phyloP scores from a whole-genome alignment of 2,329 filamentous ascomycete species.

The Cryphonectria radicalis region DNA sequence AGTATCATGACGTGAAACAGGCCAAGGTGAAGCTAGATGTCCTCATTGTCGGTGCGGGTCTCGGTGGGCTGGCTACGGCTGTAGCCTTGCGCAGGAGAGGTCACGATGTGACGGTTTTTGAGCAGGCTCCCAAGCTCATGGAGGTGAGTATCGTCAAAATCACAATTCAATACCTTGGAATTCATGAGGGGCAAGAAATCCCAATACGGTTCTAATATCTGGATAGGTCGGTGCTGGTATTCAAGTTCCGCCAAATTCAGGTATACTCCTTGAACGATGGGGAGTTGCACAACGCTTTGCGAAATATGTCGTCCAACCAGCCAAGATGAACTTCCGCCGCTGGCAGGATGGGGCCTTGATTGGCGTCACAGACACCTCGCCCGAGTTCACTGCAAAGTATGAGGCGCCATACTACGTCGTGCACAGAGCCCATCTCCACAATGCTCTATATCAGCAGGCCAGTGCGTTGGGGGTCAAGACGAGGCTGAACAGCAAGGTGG shows the following conservation, averaged over 20 bases:
- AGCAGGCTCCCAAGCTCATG: conserved; percentile 43
- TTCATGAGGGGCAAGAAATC: neutral
- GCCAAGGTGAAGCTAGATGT: conserved; percentile 32
- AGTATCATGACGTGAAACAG: neutral
- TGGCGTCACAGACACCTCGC: conserved; percentile 39
- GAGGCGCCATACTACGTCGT: conserved; percentile 38
- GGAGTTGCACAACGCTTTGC: conserved; percentile 38
- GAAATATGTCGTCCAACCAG: conserved; percentile 37
- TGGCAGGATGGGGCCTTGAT: conserved; percentile 41
- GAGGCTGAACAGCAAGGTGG: conserved; percentile 32
- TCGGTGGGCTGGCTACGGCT: conserved; percentile 47
- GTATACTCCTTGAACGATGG: conserved; percentile 38
- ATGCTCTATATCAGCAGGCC: conserved; percentile 36
- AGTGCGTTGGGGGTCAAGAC: conserved; percentile 36
- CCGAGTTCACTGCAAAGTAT: conserved; percentile 39
- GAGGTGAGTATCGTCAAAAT: conserved; percentile 40
- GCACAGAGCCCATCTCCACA: conserved; percentile 40
- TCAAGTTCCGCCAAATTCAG: conserved; percentile 45
- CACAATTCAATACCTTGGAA: neutral
- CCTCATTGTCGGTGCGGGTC: conserved; percentile 45
- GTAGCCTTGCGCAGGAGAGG: conserved; percentile 43
- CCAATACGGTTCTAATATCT: neutral
- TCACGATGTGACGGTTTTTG: conserved; percentile 45
- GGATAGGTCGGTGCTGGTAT: conserved; percentile 43
- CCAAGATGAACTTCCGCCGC: conserved; percentile 40